Evolutionary conservation across 139 green algal species (phyloP).

Genomic region (Micractinium sp.): DNA sequence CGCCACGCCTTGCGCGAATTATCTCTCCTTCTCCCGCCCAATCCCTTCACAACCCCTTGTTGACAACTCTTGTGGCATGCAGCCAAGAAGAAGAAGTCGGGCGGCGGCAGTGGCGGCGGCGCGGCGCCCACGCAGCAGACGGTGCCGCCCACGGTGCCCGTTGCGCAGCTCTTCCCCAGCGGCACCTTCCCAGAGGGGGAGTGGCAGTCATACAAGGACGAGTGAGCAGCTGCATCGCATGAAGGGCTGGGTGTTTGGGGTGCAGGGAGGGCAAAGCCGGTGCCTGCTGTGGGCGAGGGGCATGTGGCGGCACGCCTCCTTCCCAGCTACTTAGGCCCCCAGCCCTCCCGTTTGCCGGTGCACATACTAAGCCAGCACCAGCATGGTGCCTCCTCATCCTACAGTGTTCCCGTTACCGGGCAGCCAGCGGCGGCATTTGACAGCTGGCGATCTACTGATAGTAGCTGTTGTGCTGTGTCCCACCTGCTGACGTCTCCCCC

Average conservation of each 20-base stretch:
- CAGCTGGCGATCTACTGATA: too few relatives aligned
- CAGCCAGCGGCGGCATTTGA: too few relatives aligned
- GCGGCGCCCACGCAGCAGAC: constrained; percentile 77
- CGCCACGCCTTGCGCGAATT: background rate
- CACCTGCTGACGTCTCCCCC: too few relatives aligned
- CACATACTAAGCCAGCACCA: background rate
- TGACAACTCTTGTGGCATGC: background rate
- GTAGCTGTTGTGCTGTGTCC: too few relatives aligned
- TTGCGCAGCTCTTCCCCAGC: constrained; percentile 85
- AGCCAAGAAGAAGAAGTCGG: constrained; percentile 43
- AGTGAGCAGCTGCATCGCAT: constrained; percentile 45
- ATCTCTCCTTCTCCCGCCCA: background rate
- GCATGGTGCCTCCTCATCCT: too few relatives aligned
- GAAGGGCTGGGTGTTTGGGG: too few relatives aligned
- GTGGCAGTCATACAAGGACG: constrained; percentile 83
- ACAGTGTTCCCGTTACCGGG: too few relatives aligned
- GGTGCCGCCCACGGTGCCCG: constrained; percentile 86
- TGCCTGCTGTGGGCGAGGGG: background rate
- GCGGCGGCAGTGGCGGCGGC: constrained; percentile 3
- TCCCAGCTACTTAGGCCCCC: background rate
- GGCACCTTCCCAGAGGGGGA: constrained; percentile 87
- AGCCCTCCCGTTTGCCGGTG: background rate
- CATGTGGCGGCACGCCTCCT: too few relatives aligned
- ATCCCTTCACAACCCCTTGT: background rate
- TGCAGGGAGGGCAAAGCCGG: background rate